phyloP scores from a whole-genome alignment of 192 early-diverging fungal species.

The Coemansia sp. region DNA sequence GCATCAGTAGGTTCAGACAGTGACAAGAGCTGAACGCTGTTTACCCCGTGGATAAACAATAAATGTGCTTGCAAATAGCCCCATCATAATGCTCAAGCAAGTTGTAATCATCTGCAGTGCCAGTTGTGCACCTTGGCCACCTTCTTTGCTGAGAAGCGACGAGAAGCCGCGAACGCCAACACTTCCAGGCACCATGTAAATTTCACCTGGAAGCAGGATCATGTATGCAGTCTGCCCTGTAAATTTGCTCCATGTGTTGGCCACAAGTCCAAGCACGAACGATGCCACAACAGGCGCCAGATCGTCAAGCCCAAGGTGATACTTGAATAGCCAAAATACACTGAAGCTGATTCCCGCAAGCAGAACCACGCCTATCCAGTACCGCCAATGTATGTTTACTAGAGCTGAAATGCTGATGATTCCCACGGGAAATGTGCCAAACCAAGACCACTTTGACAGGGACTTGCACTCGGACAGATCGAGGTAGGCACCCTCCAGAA shows the following conservation, averaged over 20 bases:
- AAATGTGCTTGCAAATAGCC: conserved; percentile 65
- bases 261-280: conserved; percentile 74
- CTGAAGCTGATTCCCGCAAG: conserved; percentile 69
- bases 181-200: conserved; percentile 82
- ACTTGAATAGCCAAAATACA: conserved; percentile 62
- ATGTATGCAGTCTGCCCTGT: conserved; percentile 73
- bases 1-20: conserved; percentile 18
- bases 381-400: conserved; percentile 59
- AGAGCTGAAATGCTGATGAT: conserved; percentile 56
- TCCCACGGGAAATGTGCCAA: conserved; percentile 59
- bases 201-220: conserved; percentile 75
- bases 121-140: conserved; percentile 51
- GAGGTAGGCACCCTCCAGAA: conserved; percentile 24
- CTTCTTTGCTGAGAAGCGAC: conserved; percentile 59
- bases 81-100: conserved; percentile 67
- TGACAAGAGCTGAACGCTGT: conserved; percentile 40
- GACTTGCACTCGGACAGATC: conserved; percentile 52
- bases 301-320: conserved; percentile 57
- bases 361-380: conserved; percentile 70
- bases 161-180: conserved; percentile 66
- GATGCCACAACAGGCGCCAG: conserved; percentile 65
- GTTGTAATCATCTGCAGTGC: conserved; percentile 61
- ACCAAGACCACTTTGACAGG: conserved; percentile 48
- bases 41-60: conserved; percentile 58
- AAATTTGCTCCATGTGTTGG: conserved; percentile 73